Evolutionary conservation across 805 yeast species (phyloP).

Genomic region (Tetrapisispora nanseiensis): DNA sequence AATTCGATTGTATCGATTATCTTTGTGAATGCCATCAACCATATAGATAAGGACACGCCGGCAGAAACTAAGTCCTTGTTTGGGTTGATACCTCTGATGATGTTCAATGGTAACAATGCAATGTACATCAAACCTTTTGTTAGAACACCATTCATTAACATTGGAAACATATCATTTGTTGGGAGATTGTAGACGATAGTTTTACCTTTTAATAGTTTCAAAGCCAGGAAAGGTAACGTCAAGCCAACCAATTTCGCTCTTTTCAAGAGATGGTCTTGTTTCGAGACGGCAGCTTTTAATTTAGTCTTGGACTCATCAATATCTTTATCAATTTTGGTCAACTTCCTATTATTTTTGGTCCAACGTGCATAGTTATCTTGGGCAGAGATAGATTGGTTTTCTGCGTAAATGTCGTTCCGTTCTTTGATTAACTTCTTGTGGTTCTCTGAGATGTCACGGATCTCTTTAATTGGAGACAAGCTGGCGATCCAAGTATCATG

Average conservation of each 20-base stretch:
- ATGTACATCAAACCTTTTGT: conserved; percentile 27
- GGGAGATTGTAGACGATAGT: conserved; percentile 24
- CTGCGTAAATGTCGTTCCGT: conserved; percentile 38
- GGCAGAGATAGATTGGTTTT: conserved; percentile 58
- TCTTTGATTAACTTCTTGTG: conserved; percentile 33
- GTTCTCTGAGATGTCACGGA: conserved; percentile 22
- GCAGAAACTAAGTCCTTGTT: neutral
- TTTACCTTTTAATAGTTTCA: conserved; percentile 29
- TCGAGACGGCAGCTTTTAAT: conserved; percentile 22
- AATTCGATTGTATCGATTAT: conserved; percentile 23
- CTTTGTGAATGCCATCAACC: conserved; percentile 28
- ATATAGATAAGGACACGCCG: conserved; percentile 29
- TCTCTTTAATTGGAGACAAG: conserved; percentile 7
- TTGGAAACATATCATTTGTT: conserved; percentile 22
- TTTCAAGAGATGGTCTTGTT: conserved; percentile 10
- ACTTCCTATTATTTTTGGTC: conserved; percentile 79
- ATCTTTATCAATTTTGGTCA: conserved; percentile 47
- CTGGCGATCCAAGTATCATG: conserved; percentile 16
- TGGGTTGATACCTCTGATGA: conserved; percentile 6
- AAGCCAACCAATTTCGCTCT: conserved; percentile 17
- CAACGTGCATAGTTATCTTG: conserved; percentile 93
- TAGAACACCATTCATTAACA: conserved; percentile 22
- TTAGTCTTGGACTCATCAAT: conserved; percentile 35
- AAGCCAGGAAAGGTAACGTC: conserved; percentile 25
- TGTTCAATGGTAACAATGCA: conserved; percentile 20